Evolutionary conservation across 371 early-diverging fungal genomes (phyloP).

Genomic region (Zancudomyces culisetae): DNA sequence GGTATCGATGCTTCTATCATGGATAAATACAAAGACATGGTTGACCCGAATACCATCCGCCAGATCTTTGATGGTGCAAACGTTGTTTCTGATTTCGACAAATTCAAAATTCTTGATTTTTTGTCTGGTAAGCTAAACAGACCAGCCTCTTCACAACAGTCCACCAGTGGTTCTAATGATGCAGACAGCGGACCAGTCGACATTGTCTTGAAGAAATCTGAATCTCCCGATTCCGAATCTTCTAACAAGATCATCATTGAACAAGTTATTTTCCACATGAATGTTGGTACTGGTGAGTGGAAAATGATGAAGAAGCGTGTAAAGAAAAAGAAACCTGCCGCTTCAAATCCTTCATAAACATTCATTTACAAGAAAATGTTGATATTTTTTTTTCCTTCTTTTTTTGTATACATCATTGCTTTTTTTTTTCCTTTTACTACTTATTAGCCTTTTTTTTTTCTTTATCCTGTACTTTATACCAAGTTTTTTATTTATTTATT

Average conservation of each 20-base stretch:
- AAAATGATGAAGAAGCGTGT: neutral
- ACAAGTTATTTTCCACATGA: slow-evolving; percentile 2
- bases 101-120: neutral
- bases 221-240: neutral
- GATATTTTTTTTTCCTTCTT: neutral
- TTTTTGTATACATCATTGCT: neutral
- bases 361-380: no score
- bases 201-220: neutral
- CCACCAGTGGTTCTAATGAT: neutral
- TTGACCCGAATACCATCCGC: neutral
- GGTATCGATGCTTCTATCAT: no score
- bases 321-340: neutral
- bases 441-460: neutral
- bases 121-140: neutral
- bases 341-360: no score
- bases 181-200: neutral
- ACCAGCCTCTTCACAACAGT: no score
- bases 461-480: no score
- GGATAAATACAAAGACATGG: no score
- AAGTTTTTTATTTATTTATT: no score
- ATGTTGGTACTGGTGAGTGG: slow-evolving; percentile 2
- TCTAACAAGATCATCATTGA: neutral
- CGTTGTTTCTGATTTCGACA: neutral
- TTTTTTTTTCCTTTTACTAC: neutral
- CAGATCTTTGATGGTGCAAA: slow-evolving; percentile 1